Conservation (phyloP, 768 basidiomycete species). For the Amanita thiersii region DNA sequence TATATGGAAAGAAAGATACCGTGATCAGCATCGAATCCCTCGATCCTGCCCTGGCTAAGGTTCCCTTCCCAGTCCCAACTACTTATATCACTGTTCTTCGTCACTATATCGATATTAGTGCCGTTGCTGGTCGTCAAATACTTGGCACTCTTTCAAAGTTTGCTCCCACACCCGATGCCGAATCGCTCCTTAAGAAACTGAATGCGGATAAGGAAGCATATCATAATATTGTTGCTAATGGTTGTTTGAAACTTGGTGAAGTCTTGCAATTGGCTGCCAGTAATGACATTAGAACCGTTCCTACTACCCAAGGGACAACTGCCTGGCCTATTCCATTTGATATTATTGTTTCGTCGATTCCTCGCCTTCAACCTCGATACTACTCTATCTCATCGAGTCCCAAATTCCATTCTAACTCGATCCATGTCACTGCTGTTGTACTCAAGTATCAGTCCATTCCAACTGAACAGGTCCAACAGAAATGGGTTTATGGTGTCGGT, state of each 20-base stretch:
- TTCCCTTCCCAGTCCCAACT: conserved; percentile 96
- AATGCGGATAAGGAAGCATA: conserved; percentile 88
- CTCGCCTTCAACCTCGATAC: conserved; percentile 93
- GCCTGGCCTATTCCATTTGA: conserved; percentile 94
- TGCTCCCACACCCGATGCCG: conserved; percentile 76
- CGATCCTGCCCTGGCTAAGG: conserved; percentile 95
- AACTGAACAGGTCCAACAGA: conserved; percentile 40
- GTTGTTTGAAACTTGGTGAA: conserved; percentile 89
- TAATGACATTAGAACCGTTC: conserved; percentile 51
- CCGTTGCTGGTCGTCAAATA: conserved; percentile 90
- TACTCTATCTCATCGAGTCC: conserved; percentile 99
- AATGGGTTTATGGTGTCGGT: conserved; percentile 83
- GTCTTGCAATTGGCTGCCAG: conserved; percentile 87
- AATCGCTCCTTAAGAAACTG: conserved; percentile 62
- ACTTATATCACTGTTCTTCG: conserved; percentile 90
- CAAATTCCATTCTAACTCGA: conserved; percentile 79
- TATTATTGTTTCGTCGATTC: conserved; percentile 87
- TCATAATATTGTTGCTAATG: conserved; percentile 61
- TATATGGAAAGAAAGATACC: conserved; percentile 71
- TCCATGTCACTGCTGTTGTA: conserved; percentile 94
- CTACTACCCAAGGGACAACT: conserved; percentile 71
- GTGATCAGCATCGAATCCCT: conserved; percentile 94
- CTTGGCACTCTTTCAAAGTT: conserved; percentile 82
- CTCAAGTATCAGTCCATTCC: conserved; percentile 80
- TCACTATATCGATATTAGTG: conserved; percentile 95